phyloP scores from a whole-genome alignment of 169 alveolate genomes.

The Cryptosporidium parvum region DNA sequence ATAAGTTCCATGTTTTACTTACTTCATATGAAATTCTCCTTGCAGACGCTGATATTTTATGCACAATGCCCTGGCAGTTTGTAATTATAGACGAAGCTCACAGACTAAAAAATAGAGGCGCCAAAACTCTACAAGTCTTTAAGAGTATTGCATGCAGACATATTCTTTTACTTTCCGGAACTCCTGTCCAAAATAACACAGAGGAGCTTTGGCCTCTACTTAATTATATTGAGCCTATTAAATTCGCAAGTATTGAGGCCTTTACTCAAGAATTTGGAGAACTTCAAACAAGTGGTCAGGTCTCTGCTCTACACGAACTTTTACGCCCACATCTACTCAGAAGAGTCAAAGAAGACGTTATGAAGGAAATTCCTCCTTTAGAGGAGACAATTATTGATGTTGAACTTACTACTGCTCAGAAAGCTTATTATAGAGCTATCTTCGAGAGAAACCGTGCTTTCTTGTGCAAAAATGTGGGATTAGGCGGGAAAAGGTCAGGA shows the following conservation, averaged over 20 bases:
- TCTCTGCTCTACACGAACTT: conserved; percentile 83
- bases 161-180: conserved; percentile 89
- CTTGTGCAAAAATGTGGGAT: conserved; percentile 73
- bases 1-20: conserved; percentile 86
- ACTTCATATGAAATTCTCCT: conserved; percentile 90
- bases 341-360: conserved; percentile 91
- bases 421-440: conserved; percentile 89
- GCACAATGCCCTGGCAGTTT: conserved; percentile 87
- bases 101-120: conserved; percentile 90
- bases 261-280: conserved; percentile 87
- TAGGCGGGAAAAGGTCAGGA: conserved; percentile 58
- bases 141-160: conserved; percentile 89
- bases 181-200: conserved; percentile 92
- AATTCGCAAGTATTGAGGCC: conserved; percentile 83
- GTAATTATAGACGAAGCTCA: conserved; percentile 93
- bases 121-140: conserved; percentile 84
- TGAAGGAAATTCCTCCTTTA: conserved; percentile 91
- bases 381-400: conserved; percentile 93
- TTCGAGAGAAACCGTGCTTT: conserved; percentile 86
- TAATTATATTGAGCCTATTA: conserved; percentile 88
- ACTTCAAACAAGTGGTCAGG: conserved; percentile 84
- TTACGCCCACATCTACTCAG: conserved; percentile 89
- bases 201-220: conserved; percentile 91
- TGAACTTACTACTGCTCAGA: conserved; percentile 89
- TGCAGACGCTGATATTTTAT: conserved; percentile 85